Base-by-base conservation (phyloP, 2,329 filamentous ascomycete genomes). In the Calonectria leucothoes region DNA sequence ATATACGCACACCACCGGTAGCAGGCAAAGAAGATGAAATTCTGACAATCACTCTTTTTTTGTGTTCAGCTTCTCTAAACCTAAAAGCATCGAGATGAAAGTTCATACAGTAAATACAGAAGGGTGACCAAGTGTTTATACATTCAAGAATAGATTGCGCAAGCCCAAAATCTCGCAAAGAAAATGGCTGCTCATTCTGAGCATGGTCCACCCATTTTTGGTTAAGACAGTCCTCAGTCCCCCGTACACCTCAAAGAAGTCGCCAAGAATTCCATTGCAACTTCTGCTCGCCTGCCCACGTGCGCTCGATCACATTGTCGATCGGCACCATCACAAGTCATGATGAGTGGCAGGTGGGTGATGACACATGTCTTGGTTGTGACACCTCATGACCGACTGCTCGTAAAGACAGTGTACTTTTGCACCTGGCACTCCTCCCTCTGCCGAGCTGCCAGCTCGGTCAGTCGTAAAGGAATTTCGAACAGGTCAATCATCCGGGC, bases 21-120 rank as follows among this genome's bases (percentile, higher is more conserved):
- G 49, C 27, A 4, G n/a, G 45, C 14, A 35, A 23, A 12, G 45
- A 25, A 33, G 29, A 45, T 15, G 10, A 39, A 25, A 23, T 17
- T 42, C 55, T 59, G 20, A n/a, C 12, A 29, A 48, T 29, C 51
- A 29, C 51, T 23, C 39, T 71, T 65, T 70, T 65, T 71, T 66
- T n/a, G n/a, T n/a, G 67, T 72, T 70, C 55, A 70, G 70, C 66
- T 70, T 76, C 64, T 73, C 69, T 70, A 67, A 71, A 61, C 65
- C 66, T 57, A 63, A 20, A 67, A 63, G 29, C 29, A 64, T 51
- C 49, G 66, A 39, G 51, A 49, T 48, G 8, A 66, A 63, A 70
- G 29, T 20, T 63, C 61, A 35, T 66, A 35, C 66, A 74, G 49
- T 72, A 71, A 69, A 70, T 74, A 77, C 74, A 77, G 37, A 67